Conservation (phyloP, 495 filamentous ascomycete species). For the Neurospora intermedia region DNA sequence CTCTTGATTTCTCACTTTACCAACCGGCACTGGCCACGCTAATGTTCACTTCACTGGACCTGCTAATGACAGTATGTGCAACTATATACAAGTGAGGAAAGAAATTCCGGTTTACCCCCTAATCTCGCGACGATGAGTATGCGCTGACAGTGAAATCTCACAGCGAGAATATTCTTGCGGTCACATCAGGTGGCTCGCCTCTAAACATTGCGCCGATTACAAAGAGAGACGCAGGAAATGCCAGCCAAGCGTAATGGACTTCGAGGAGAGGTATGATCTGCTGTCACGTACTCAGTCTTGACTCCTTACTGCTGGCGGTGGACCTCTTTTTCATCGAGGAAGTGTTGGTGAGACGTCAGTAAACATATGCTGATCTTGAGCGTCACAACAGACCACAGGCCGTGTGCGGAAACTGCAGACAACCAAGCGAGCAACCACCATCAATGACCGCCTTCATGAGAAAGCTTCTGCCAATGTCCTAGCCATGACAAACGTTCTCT, state of each 20-base stretch:
- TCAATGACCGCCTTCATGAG: background rate
- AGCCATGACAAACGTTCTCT: background rate
- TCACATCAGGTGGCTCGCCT: constrained; percentile 8
- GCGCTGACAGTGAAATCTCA: background rate
- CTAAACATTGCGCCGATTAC: constrained; percentile 7
- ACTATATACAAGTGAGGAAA: constrained; percentile 2
- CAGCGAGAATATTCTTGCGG: constrained; percentile 10
- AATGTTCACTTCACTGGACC: background rate
- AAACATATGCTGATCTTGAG: background rate
- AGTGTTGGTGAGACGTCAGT: background rate
- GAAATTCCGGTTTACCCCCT: background rate
- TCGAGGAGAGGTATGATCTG: constrained; percentile 5
- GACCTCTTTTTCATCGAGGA: background rate
- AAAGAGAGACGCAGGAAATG: background rate
- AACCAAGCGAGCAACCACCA: background rate
- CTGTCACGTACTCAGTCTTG: background rate
- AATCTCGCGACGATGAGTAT: background rate
- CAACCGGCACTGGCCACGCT: background rate
- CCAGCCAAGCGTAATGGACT: constrained; percentile 2
- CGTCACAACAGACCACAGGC: background rate
- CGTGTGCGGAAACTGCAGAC: constrained; percentile 1
- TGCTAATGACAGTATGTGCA: background rate
- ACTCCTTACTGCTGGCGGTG: background rate
- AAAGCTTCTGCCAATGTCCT: background rate
- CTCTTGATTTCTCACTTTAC: background rate